phyloP scores from a whole-genome alignment of 257 asterid species.

The Ilex aquifolium region DNA sequence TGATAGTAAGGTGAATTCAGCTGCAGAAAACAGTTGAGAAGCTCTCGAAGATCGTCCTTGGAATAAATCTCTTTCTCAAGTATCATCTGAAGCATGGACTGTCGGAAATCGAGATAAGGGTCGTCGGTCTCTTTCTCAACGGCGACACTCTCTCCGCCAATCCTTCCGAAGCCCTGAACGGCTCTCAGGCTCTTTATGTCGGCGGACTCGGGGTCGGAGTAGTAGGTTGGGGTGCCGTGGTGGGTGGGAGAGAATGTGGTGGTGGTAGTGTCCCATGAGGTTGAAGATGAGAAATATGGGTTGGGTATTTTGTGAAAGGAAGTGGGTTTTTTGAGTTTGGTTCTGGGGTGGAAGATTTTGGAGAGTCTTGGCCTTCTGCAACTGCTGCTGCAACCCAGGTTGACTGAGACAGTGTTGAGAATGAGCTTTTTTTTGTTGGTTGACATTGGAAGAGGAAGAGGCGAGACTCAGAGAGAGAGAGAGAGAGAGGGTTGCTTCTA shows the following conservation, averaged over 20 bases:
- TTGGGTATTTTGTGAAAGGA: constrained; percentile 53
- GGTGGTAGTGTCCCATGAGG: constrained; percentile 48
- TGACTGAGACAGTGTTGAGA: constrained; percentile 38
- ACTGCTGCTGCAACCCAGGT: constrained; percentile 54
- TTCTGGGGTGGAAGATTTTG: too few species aligned
- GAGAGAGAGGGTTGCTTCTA: background rate
- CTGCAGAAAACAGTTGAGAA: constrained; percentile 78
- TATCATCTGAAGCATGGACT: constrained; percentile 93
- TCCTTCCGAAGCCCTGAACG: constrained; percentile 61
- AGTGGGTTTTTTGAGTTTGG: constrained; percentile 19
- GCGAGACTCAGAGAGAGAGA: background rate
- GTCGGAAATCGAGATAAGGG: constrained; percentile 77
- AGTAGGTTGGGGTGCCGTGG: constrained; percentile 20
- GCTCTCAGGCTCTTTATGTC: constrained; percentile 40
- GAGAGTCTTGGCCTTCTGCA: constrained; percentile 37
- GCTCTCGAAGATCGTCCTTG: constrained; percentile 62
- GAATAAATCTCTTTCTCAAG: constrained; percentile 69
- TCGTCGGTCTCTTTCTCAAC: constrained; percentile 90
- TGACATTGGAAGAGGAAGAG: constrained; percentile 28
- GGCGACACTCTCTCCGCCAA: constrained; percentile 66
- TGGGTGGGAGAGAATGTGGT: constrained; percentile 36
- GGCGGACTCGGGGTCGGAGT: constrained; percentile 34
- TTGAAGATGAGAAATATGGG: constrained; percentile 41
- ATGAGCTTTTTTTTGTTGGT: constrained; percentile 33
- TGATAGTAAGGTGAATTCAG: constrained; percentile 83